phyloP scores from a whole-genome alignment of 176 grass and related monocot genomes.

The Triticum timopheevii region DNA sequence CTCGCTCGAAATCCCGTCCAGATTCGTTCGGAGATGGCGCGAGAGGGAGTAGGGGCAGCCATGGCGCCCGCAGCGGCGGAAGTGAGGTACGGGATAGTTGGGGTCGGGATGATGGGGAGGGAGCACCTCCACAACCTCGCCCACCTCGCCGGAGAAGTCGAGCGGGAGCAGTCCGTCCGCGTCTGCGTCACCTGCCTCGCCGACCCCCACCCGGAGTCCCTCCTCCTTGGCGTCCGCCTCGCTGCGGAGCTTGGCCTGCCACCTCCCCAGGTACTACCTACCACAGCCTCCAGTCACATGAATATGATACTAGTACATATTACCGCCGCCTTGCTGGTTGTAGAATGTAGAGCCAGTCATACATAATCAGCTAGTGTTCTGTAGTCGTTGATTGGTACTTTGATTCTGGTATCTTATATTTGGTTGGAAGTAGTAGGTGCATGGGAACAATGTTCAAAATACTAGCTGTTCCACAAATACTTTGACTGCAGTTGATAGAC shows the following conservation, averaged over 20 bases:
- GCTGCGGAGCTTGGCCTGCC: conserved; percentile 58
- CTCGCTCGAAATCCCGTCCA: not conserved
- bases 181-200: conserved; percentile 61
- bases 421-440: not conserved
- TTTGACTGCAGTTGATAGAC: not conserved
- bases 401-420: not conserved
- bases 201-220: conserved; percentile 72
- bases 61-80: conserved; percentile 28
- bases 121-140: conserved; percentile 88
- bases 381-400: not conserved
- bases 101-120: conserved; percentile 95
- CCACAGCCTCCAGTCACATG: not conserved
- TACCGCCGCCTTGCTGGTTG: not conserved
- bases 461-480: not conserved
- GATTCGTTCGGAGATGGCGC: not conserved
- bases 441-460: not conserved
- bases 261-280: conserved; percentile 57
- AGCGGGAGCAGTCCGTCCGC: conserved; percentile 23
- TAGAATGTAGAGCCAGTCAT: not conserved
- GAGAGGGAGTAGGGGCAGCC: not conserved
- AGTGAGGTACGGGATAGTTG: conserved; percentile 82
- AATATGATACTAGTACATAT: not conserved
- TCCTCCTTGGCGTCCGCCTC: conserved; percentile 55
- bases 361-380: not conserved
- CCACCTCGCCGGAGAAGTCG: conserved; percentile 53